These are phyloP conservation scores for Hirsutella minnesotensis DNA, from an alignment of 2,329 filamentous ascomycete species.

Conservation along the genomic window DNA sequence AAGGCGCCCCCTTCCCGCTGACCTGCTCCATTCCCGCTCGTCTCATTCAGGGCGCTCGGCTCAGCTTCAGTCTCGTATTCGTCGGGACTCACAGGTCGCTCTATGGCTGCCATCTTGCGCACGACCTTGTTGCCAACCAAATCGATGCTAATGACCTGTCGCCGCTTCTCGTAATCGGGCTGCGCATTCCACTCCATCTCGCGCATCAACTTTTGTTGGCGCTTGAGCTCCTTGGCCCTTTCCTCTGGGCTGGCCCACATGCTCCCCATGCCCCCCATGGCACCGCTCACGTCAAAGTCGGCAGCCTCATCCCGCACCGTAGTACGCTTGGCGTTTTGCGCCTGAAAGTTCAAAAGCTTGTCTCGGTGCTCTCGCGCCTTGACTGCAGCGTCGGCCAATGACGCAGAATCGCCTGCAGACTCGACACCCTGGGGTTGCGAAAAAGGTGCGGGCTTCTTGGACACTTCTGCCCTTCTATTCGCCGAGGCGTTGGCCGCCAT, in stretches of 20 bases:
- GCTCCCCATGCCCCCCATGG: conserved; percentile 30
- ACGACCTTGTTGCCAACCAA: conserved; percentile 68
- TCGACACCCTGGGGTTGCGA: conserved; percentile 28
- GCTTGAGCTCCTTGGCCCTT: conserved; percentile 69
- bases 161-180: conserved; percentile 82
- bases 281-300: conserved; percentile 42
- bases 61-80: conserved; percentile 13
- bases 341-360: conserved; percentile 69
- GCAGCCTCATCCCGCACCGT: conserved; percentile 76
- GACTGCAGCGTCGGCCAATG: conserved; percentile 44
- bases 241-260: conserved; percentile 82
- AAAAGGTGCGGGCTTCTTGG: conserved; percentile 48
- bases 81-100: conserved; percentile 42
- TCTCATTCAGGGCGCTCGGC: conserved; percentile 20
- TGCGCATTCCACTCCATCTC: conserved; percentile 79
- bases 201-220: conserved; percentile 70
- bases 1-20: conserved; percentile 39
- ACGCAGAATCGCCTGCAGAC: conserved; percentile 17
- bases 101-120: conserved; percentile 53
- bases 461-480: conserved; percentile 55
- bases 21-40: conserved; percentile 18
- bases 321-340: conserved; percentile 73
- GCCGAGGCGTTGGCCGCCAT: conserved; percentile 69
- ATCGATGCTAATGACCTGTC: conserved; percentile 76
- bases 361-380: conserved; percentile 71